Evolutionary conservation across 2,329 filamentous ascomycete species (phyloP).

Genomic region (Cyclaneusma minus): DNA sequence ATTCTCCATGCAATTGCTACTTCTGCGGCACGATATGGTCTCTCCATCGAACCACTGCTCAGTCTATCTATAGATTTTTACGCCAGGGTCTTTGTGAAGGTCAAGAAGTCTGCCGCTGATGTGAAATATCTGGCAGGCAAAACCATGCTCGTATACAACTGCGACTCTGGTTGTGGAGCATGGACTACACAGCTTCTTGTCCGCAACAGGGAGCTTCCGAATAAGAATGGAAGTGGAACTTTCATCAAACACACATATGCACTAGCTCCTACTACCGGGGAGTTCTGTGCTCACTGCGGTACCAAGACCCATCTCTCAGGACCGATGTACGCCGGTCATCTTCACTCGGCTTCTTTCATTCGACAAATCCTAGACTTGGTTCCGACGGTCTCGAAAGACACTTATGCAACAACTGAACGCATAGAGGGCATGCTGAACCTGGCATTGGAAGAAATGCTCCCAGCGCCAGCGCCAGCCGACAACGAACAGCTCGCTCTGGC

Average conservation of each 20-base stretch:
- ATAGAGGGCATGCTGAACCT: slow-evolving; percentile 87
- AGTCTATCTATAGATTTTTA: slow-evolving; percentile 97
- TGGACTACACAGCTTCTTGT: slow-evolving; percentile 74
- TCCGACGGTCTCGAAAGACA: slow-evolving; percentile 45
- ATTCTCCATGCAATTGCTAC: slow-evolving; percentile 71
- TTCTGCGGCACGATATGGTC: slow-evolving; percentile 69
- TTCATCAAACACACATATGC: slow-evolving; percentile 70
- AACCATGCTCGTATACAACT: slow-evolving; percentile 86
- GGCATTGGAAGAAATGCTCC: slow-evolving; percentile 56
- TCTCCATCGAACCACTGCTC: slow-evolving; percentile 78
- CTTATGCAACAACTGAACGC: slow-evolving; percentile 66
- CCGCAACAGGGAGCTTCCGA: slow-evolving; percentile 46
- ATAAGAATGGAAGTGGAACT: slow-evolving; percentile 53
- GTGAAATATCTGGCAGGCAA: slow-evolving; percentile 87
- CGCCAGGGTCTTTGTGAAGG: slow-evolving; percentile 70
- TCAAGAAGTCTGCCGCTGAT: slow-evolving; percentile 63
- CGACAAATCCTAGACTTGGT: slow-evolving; percentile 61
- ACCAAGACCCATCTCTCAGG: slow-evolving; percentile 76
- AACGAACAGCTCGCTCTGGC: slow-evolving; percentile 5
- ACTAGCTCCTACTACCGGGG: slow-evolving; percentile 50
- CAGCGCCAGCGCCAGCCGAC: slow-evolving; percentile 5
- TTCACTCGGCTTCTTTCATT: slow-evolving; percentile 77
- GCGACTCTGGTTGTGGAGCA: slow-evolving; percentile 79
- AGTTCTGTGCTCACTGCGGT: slow-evolving; percentile 68
- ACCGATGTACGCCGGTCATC: slow-evolving; percentile 85